phyloP scores from a whole-genome alignment of 2,329 filamentous ascomycete species.

The Neonectria hederae region DNA sequence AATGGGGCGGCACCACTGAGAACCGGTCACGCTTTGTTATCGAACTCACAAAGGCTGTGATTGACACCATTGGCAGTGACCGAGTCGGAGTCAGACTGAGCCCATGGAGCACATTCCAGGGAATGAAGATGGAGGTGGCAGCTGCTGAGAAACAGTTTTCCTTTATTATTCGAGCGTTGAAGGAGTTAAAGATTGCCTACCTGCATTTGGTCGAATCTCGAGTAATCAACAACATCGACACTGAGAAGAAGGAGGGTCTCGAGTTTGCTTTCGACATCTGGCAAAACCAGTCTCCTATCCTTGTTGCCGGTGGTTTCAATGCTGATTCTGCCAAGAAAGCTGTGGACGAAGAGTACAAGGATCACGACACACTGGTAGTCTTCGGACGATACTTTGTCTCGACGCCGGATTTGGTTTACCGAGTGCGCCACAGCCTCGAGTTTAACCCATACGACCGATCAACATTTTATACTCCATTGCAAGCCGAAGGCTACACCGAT shows the following conservation, averaged over 20 bases:
- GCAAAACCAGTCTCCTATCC: neutral
- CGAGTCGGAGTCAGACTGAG: slow-evolving; percentile 63
- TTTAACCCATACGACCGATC: slow-evolving; percentile 9
- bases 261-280: neutral
- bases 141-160: slow-evolving; percentile 66
- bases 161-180: slow-evolving; percentile 53
- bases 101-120: slow-evolving; percentile 67
- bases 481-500: neutral
- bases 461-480: neutral
- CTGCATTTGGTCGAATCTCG: neutral
- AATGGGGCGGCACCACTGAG: slow-evolving; percentile 59
- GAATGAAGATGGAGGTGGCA: slow-evolving; percentile 65
- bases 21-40: slow-evolving; percentile 57
- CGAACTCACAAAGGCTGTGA: slow-evolving; percentile 29
- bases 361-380: slow-evolving; percentile 48
- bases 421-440: neutral
- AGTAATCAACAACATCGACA: neutral
- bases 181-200: neutral
- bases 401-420: slow-evolving; percentile 2
- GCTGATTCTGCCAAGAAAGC: neutral
- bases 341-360: slow-evolving; percentile 21
- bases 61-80: slow-evolving; percentile 57
- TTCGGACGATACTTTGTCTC: slow-evolving; percentile 2
- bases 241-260: neutral
- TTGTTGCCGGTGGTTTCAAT: neutral